Base-by-base conservation (phyloP, 331 rosid species). In the Spiraea crenata region DNA sequence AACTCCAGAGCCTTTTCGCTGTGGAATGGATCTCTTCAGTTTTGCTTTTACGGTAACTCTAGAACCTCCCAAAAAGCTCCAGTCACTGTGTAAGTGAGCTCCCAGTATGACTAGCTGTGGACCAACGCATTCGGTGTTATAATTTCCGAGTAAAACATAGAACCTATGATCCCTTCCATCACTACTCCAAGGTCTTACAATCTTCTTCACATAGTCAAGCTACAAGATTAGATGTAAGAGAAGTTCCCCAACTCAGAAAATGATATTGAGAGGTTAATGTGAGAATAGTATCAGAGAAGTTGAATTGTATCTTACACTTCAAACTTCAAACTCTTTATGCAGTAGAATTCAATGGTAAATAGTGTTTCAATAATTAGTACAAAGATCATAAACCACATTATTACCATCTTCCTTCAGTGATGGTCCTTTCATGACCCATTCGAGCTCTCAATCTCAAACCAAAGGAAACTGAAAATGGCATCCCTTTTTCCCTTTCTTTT, bases 21-120 rank as follows among this genome's bases (percentile, higher is more conserved):
- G 25, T 51, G 58, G 76, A 67, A 58, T 55, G 69, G 72, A 57
- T 76, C 70, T 80, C 62, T 71, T 60, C 73, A 19, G 70, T 63
- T 85, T 79, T 52, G 91, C 88, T 75, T 71, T 81, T 57, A 66
- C 31, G 66, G 51, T 35, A 78, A 85, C 19, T 77, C 80, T 88
- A 69, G 96, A 85, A 82, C 97, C 98, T 80, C 89, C 82, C 7
- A 74, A 54, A 87, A 93, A 93, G 81, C 85, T 88, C 97, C 93
- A 84, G 65, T 80, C 79, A 49, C 79, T 66, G 0, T 20, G 69
- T 46, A 63, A 62, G 75, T 74, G 74, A 73, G 80, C 63, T 35
- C 81, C 77, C 51, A 57, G 49, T 56, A 71, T 63, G 54, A 69
- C 63, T 75, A 66, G 46, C 66, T 16, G 74, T 63, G 13, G 74